A percentile compares a stretch with the other conserved stretches of the same genome.
Conservation (phyloP, 75 land plant genomes). For the Sequoia sempervirens region DNA sequence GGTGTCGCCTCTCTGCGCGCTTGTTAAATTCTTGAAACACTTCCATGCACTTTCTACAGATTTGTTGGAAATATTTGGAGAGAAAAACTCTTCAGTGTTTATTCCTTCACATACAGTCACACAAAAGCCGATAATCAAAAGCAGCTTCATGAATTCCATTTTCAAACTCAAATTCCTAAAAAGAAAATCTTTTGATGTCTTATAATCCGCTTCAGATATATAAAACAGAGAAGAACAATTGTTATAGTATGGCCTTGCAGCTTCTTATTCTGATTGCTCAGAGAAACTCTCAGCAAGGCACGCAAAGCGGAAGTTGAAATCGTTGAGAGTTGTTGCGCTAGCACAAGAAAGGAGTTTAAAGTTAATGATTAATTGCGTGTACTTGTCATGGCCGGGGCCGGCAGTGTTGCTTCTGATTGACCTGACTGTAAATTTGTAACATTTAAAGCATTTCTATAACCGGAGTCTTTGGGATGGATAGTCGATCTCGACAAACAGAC, state of each 20-base stretch:
- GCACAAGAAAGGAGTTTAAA: neutral
- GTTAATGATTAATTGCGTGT: neutral
- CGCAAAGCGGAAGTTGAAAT: neutral
- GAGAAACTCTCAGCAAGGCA: neutral
- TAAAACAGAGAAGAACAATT: neutral
- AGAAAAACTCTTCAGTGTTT: neutral
- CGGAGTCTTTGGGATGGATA: neutral
- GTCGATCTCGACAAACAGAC: neutral
- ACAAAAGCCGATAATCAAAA: neutral
- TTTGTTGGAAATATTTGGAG: neutral
- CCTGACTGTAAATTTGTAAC: neutral
- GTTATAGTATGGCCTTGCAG: neutral
- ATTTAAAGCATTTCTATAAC: neutral
- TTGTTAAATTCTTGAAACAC: neutral
- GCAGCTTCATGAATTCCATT: neutral
- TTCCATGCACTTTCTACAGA: constrained; percentile 5
- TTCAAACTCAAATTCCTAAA: too few relatives aligned
- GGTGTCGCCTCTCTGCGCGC: constrained; percentile 4
- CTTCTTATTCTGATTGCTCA: neutral
- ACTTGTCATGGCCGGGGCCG: neutral
- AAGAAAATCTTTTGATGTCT: neutral
- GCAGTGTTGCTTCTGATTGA: neutral
- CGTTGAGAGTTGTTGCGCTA: neutral
- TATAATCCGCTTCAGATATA: neutral
- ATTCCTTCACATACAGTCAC: neutral